Evolutionary conservation across 2,329 filamentous ascomycete genomes (phyloP), one percentile per base, ranked within the genome.

Genomic region (Paraphaeosphaeria sporulosa): DNA sequence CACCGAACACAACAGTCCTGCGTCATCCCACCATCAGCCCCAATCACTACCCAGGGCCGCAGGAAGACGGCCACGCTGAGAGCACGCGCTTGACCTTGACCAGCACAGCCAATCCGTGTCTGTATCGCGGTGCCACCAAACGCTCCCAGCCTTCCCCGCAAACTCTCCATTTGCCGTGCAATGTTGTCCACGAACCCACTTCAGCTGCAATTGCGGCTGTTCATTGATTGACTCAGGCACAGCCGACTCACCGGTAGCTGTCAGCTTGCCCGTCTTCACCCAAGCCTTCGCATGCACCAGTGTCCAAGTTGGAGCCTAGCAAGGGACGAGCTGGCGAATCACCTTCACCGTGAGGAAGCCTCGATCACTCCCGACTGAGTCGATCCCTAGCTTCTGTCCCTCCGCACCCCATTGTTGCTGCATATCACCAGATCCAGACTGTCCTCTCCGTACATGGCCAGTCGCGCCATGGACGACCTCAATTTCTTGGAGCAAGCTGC

Each of bases 391-490:
- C 34, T 55, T 23, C 34, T 5, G 40, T 46, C 40, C 25, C 13
- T 38, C 21, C 34, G 21, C 30, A 44, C 43, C 47, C 46, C 38
- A 21, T 48, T 59, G 30, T 53, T 30, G n/a, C 38, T 25, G 48
- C 27, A 38, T 40, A 30, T 50, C 17, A 27, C 25, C 42, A 17
- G 13, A 32, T 23, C 15, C 32, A 36, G 9, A 25, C 32, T 36
- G 36, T 34, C 32, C 15, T 44, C 42, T 42, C 36, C 52, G 30
- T 10, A 40, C 43, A 17, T 23, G 25, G 1, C 48, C 27, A 25
- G n/a, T 9, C n/a, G 25, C 46, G 19, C 53, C 32, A 71, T 69
- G 67, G 64, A 71, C 58, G 65, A 68, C 55, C 64, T 71, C 56
- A 58, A 57, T 27, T 75, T 74, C 53, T 61, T 73, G 27, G 60